Conservation (phyloP, 352 stramenopile genomes). For the Phytophthora litchii region DNA sequence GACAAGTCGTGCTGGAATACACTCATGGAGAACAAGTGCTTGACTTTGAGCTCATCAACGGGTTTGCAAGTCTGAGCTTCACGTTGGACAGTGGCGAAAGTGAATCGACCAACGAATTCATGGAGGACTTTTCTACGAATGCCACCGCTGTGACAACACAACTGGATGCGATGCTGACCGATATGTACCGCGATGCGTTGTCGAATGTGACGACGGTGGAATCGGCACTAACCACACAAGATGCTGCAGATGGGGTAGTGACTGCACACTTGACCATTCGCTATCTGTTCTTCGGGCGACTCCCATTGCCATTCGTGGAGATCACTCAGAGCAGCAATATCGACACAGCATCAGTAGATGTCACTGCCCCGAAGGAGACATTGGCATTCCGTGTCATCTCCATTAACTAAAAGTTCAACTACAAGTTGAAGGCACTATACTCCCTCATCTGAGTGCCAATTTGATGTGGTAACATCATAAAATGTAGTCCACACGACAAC, state of each 20-base stretch:
- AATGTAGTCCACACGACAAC: slow-evolving; percentile 9
- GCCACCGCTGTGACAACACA: slow-evolving; percentile 1
- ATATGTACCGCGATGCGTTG: slow-evolving; percentile 20
- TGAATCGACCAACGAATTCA: slow-evolving; percentile 16
- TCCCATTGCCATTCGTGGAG: slow-evolving; percentile 12
- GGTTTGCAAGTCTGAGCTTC: slow-evolving; percentile 20
- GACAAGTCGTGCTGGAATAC: slow-evolving; percentile 17
- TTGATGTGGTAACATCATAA: background rate
- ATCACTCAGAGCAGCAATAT: background rate
- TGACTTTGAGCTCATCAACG: slow-evolving; percentile 5
- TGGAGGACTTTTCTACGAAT: slow-evolving; percentile 13
- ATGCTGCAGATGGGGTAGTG: slow-evolving; percentile 1
- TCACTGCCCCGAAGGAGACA: slow-evolving; percentile 1
- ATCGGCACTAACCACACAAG: slow-evolving; percentile 11
- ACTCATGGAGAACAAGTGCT: slow-evolving; percentile 16
- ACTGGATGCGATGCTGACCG: slow-evolving; percentile 16
- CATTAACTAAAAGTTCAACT: background rate
- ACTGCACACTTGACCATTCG: slow-evolving; percentile 16
- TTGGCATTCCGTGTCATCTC: background rate
- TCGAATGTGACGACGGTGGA: slow-evolving; percentile 20
- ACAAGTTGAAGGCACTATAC: slow-evolving; percentile 16
- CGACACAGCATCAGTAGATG: background rate
- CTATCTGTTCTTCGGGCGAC: slow-evolving; percentile 15
- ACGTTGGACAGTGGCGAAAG: slow-evolving; percentile 8
- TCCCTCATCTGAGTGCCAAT: slow-evolving; percentile 5